Conservation (phyloP, 192 early-diverging fungal genomes). For the Kappamyces sp. region DNA sequence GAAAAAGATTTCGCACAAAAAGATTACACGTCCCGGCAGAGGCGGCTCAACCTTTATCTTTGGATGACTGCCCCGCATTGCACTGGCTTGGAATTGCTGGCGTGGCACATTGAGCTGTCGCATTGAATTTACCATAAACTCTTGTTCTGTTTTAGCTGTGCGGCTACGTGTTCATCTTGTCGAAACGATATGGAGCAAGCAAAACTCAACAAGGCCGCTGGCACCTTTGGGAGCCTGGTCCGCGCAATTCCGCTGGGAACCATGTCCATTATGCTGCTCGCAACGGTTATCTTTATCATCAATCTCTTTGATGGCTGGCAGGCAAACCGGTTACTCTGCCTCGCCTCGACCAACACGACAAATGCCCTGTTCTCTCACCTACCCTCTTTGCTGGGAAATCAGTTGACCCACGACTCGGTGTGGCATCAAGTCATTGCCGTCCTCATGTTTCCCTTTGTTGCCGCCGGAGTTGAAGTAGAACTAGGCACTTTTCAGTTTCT, state of each 20-base stretch:
- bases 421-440: slow-evolving; percentile 6
- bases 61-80: no score
- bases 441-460: slow-evolving; percentile 14
- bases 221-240: background rate
- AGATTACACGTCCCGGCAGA: no score
- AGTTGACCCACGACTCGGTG: slow-evolving; percentile 1
- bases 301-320: background rate
- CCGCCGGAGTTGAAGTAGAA: slow-evolving; percentile 3
- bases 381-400: slow-evolving; percentile 1
- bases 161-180: no score
- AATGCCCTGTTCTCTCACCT: slow-evolving; percentile 11
- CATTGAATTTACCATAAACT: no score
- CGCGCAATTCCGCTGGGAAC: slow-evolving; percentile 11
- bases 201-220: no score
- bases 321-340: slow-evolving; percentile 4
- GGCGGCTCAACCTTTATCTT: no score
- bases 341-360: slow-evolving; percentile 14
- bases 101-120: no score
- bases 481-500: slow-evolving; percentile 10
- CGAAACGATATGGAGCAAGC: no score
- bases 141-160: no score
- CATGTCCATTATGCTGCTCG: background rate
- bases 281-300: slow-evolving; percentile 4
- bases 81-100: no score
- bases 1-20: no score